A percentile compares a stretch with the other conserved stretches of the same genome.
Evolutionary conservation across 2,329 filamentous ascomycete genomes (phyloP).

Genomic region (Colletotrichum filicis): DNA sequence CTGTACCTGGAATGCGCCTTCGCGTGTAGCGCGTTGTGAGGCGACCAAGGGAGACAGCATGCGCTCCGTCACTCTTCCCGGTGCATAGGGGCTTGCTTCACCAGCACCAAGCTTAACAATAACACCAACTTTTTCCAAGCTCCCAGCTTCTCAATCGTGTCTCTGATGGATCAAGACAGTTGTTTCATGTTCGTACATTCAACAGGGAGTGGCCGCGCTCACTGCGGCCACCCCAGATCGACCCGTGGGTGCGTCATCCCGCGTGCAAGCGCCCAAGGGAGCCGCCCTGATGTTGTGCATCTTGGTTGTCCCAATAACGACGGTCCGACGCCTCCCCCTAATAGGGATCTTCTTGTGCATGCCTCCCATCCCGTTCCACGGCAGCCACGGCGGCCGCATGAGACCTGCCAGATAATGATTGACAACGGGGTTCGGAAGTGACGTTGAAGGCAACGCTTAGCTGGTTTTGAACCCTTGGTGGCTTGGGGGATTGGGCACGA

Average conservation of each 20-base stretch:
- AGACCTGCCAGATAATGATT: slow-evolving; percentile 30
- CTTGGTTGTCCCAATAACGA: neutral
- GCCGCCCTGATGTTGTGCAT: slow-evolving; percentile 11
- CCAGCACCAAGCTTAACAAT: neutral
- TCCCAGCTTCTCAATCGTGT: neutral
- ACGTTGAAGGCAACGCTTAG: slow-evolving; percentile 24
- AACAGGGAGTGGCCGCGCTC: neutral
- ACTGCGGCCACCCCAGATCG: slow-evolving; percentile 11
- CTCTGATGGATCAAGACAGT: slow-evolving; percentile 5
- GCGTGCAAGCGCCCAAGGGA: slow-evolving; percentile 17
- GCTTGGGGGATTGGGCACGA: slow-evolving; percentile 12
- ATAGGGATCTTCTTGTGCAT: neutral
- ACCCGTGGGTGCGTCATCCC: slow-evolving; percentile 30
- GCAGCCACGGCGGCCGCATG: slow-evolving; percentile 5
- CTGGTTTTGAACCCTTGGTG: slow-evolving; percentile 22
- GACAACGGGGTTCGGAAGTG: slow-evolving; percentile 22
- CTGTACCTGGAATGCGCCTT: slow-evolving; percentile 21
- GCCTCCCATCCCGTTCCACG: slow-evolving; percentile 8
- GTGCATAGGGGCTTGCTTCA: neutral
- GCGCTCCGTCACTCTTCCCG: neutral
- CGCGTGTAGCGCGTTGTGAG: slow-evolving; percentile 3
- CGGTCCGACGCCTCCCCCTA: neutral
- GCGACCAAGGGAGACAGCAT: slow-evolving; percentile 1
- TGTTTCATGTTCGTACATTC: slow-evolving; percentile 7
- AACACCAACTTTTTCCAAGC: neutral